A percentile compares a stretch with the other conserved stretches of the same genome.
Evolutionary conservation across 169 alveolate species (phyloP).

Genomic region (Babesia sp.): DNA sequence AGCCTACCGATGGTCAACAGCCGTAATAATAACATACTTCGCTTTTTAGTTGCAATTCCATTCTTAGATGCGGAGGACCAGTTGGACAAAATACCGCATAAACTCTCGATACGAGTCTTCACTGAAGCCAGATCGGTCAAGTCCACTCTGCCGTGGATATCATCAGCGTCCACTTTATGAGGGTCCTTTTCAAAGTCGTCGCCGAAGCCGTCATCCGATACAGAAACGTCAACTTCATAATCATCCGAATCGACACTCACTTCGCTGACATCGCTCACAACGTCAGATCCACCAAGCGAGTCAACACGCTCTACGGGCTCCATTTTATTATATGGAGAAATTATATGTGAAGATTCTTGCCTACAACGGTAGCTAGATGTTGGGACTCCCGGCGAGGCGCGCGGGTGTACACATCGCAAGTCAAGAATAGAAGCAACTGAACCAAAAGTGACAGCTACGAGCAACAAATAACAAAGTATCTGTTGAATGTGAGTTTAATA

Average conservation of each 20-base stretch:
- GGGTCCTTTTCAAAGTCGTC: conserved; percentile 61
- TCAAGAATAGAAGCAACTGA: too few species aligned
- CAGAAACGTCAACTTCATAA: conserved; percentile 17
- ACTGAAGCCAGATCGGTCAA: conserved; percentile 77
- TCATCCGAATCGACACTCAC: conserved; percentile 16
- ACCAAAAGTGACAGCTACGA: too few species aligned
- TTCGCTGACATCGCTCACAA: conserved; percentile 40
- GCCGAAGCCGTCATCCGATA: conserved; percentile 59
- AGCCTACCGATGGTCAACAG: conserved; percentile 1
- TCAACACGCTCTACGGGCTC: conserved; percentile 25
- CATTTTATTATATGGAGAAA: conserved; percentile 9
- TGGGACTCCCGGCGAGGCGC: neutral
- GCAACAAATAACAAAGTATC: too few species aligned
- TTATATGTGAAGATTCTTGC: neutral
- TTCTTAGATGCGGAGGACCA: conserved; percentile 59
- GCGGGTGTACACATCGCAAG: neutral
- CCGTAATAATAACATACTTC: conserved; percentile 9
- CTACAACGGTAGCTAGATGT: neutral
- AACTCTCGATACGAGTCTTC: conserved; percentile 71
- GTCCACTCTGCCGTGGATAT: conserved; percentile 74
- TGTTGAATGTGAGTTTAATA: too few species aligned
- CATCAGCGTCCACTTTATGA: conserved; percentile 46
- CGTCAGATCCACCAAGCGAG: conserved; percentile 43
- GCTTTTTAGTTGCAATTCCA: conserved; percentile 20
- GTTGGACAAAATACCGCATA: conserved; percentile 71